Base-by-base conservation (phyloP, 2,329 filamentous ascomycete species). In the Aulographum hederae region DNA sequence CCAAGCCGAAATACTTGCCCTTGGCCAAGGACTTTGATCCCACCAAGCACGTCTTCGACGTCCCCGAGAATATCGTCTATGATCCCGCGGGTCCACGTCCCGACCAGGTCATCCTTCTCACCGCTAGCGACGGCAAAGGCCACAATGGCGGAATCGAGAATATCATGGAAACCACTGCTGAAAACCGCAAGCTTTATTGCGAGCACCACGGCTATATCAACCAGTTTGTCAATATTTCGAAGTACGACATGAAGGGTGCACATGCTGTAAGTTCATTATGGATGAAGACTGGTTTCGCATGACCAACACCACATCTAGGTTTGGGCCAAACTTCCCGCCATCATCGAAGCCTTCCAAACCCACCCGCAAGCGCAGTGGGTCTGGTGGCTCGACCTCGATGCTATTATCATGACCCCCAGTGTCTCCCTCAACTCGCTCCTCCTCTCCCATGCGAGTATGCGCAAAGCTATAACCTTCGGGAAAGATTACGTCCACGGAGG, bases 381-480 rank as follows among this genome's bases (percentile, higher is more conserved):
- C 26, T 56, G 52, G 50, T 52, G 54, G 36, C 44, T 56, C 32
- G 53, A 57, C 39, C 46, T 53, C 20, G 53, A 57, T 40, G 52
- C 55, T 16, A 49, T 57, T 34, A 40, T 57, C 28, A 57, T 56
- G 53, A 46, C 43, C 5, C 52, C 51, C 18, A 37, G 42, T 14
- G 42, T 47, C 31, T 41, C 48, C 34, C 40, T 57, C 15, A 44
- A 45, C 21, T 31, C 42, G 11, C 39, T 46, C 12, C 39, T 54
- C n/a, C 40, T 56, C 6, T 42, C 45, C 6, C 52, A 54, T 11
- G 36, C 38, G 4, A 50, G 47, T 26, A 32, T 47, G 28, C n/a
- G 26, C 19, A 28, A 37, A 17, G 36, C 41, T 23, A 42, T 55
- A 28, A 34, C 43, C 18, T 39, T 37, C 13, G 46, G 42, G 25